Percentiles rank a stretch among this genome's conserved stretches.
These are phyloP conservation scores for Beauveria brongniartii DNA, from an alignment of 2,329 filamentous ascomycete species.

Conservation along the genomic window DNA sequence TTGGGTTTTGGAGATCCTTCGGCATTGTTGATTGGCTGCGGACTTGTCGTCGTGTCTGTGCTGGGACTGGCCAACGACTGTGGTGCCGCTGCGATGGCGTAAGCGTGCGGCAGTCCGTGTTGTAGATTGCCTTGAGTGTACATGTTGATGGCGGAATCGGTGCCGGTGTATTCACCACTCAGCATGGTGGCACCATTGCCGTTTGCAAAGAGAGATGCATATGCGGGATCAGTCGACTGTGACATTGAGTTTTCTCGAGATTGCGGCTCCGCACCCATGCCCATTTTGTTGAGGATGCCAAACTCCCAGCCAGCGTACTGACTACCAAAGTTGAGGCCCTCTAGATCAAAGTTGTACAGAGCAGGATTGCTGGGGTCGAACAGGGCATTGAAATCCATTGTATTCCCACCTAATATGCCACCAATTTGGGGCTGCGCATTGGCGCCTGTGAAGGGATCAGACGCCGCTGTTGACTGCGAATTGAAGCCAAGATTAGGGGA, in stretches of 20 bases:
- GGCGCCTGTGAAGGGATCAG: conserved; percentile 58
- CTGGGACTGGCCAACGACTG: conserved; percentile 55
- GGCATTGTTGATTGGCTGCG: conserved; percentile 45
- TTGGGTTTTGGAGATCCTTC: conserved; percentile 41
- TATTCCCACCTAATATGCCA: conserved; percentile 41
- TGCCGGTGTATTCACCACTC: conserved; percentile 43
- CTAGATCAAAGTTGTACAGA: conserved; percentile 91
- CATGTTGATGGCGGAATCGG: conserved; percentile 41
- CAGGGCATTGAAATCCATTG: conserved; percentile 49
- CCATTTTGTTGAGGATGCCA: conserved; percentile 93
- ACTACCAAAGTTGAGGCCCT: conserved; percentile 81
- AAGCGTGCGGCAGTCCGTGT: conserved; percentile 56
- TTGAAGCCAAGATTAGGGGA: conserved; percentile 48
- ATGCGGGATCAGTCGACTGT: conserved; percentile 30
- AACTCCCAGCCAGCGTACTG: conserved; percentile 95
- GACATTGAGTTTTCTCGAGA: conserved; percentile 54
- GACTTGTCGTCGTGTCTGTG: conserved; percentile 55
- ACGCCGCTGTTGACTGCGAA: conserved; percentile 63
- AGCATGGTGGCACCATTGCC: conserved; percentile 38
- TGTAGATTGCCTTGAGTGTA: conserved; percentile 52
- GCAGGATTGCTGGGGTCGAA: conserved; percentile 91
- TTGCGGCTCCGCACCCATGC: conserved; percentile 63
- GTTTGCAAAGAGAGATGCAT: conserved; percentile 42
- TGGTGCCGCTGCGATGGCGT: conserved; percentile 56
- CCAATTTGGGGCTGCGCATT: conserved; percentile 40